Evolutionary conservation across 192 early-diverging fungal genomes (phyloP), one percentile per base, ranked within the genome.

Genomic region (Phycomyces blakesleeanus): DNA sequence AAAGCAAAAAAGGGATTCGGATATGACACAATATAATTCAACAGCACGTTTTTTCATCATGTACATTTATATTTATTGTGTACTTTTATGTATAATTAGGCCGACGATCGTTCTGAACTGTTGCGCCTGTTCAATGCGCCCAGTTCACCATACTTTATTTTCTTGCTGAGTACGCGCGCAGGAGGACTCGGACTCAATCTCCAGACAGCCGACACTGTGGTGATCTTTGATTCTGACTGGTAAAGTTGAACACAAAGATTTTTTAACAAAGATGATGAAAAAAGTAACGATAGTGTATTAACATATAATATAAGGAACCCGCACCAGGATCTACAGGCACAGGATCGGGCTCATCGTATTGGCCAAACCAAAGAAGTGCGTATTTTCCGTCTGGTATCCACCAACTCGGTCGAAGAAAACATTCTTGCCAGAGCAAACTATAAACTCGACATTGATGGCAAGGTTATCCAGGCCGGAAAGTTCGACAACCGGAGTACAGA

Each of bases 301-400:
- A n/a, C 18, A 18, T n/a, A 14, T 7, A 11, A 47, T 18, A 12
- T 2, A 18, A 81, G 77, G 85, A 98, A 98, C 72, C 97, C 97
- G 40, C 94, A 96, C 73, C 93, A 94, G 65, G 97, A 99, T 81
- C 82, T 96, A 51, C 97, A 99, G 79, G 97, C 97, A 5, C 96
- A 96, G 77, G 97, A 98, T 83, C 95, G 97, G 75, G 97, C 97
- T 5, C 96, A 99, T 80, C 93, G 97, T 78, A 99, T 99, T 62
- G 97, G 97, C 37, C 97, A 99, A 76, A 98, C 88, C 24, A 97
- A 96, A 63, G 95, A 97, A 79, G 97, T 99, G 22, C 88, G 92
- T 18, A 94, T 99, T 52, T 86, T 97, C 75, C 87, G 93, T 22
- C 67, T 99, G 61, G 88, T 99, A 51, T 95, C 95, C 1, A 84